phyloP scores from a whole-genome alignment of 805 yeast species.

The Teunomyces cretensis region DNA sequence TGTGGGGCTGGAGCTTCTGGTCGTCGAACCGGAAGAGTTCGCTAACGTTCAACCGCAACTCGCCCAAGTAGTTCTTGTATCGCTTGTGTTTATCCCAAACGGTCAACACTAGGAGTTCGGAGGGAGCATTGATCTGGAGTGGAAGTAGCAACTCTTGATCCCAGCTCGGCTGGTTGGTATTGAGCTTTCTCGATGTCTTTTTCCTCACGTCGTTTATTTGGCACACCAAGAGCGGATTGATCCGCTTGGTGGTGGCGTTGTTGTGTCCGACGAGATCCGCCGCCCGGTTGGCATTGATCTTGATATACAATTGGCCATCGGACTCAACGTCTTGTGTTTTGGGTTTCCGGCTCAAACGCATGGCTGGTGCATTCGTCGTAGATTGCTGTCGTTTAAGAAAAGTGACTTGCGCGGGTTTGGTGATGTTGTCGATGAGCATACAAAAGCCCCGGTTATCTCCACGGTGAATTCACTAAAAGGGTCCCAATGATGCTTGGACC shows the following conservation, averaged over 20 bases:
- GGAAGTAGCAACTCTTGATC: constrained; percentile 34
- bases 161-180: constrained; percentile 43
- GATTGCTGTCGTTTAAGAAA: constrained; percentile 1
- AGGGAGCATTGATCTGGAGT: constrained; percentile 24
- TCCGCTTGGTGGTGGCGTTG: constrained; percentile 15
- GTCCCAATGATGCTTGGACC: no score
- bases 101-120: constrained; percentile 30
- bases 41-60: constrained; percentile 28
- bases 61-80: constrained; percentile 40
- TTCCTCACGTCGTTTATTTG: constrained; percentile 29
- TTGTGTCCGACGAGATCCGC: constrained; percentile 32
- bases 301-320: constrained; percentile 20
- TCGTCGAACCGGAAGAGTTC: constrained; percentile 25
- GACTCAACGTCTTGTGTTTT: not conserved
- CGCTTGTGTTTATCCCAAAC: constrained; percentile 43
- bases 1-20: constrained; percentile 11
- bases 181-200: constrained; percentile 29
- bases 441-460: no score
- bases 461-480: no score
- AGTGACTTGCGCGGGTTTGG: not conserved
- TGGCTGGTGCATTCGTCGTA: not conserved
- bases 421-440: no score
- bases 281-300: constrained; percentile 38
- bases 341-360: constrained; percentile 2
- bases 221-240: constrained; percentile 39